Evolutionary conservation across 768 basidiomycete genomes (phyloP).

Genomic region (Cantharellus anzutake): DNA sequence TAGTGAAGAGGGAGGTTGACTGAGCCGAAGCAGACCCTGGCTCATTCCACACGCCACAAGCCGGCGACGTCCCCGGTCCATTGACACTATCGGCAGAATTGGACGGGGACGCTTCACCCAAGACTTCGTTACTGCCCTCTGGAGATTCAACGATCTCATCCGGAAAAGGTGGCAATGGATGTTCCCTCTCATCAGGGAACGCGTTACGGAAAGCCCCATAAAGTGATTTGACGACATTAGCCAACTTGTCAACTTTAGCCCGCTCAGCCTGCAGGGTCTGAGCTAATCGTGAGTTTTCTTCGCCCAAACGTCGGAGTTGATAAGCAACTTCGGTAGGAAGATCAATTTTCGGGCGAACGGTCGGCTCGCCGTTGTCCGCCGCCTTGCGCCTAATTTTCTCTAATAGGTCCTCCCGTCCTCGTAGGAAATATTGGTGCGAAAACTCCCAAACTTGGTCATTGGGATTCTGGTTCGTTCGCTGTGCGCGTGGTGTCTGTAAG

Average conservation of each 20-base stretch:
- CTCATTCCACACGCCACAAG: constrained; percentile 15
- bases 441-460: constrained; percentile 82
- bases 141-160: constrained; percentile 32
- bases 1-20: constrained; percentile 27
- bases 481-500: constrained; percentile 56
- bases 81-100: background rate
- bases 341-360: constrained; percentile 46
- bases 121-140: constrained; percentile 31
- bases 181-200: constrained; percentile 36
- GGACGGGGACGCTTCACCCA: constrained; percentile 28
- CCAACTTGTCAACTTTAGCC: constrained; percentile 41
- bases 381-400: constrained; percentile 80
- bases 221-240: constrained; percentile 35
- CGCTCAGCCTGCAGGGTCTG: constrained; percentile 30
- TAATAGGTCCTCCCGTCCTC: constrained; percentile 58
- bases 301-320: constrained; percentile 48
- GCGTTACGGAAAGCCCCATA: constrained; percentile 42
- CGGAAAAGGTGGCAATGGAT: constrained; percentile 15
- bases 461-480: constrained; percentile 41
- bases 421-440: constrained; percentile 70
- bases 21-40: constrained; percentile 21
- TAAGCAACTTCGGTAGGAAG: constrained; percentile 59
- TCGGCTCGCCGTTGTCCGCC: constrained; percentile 51
- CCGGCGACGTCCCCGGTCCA: constrained; percentile 8
- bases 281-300: constrained; percentile 44